Evolutionary conservation across 345 rosid species (phyloP).

Genomic region (Eucalyptus microcorys): DNA sequence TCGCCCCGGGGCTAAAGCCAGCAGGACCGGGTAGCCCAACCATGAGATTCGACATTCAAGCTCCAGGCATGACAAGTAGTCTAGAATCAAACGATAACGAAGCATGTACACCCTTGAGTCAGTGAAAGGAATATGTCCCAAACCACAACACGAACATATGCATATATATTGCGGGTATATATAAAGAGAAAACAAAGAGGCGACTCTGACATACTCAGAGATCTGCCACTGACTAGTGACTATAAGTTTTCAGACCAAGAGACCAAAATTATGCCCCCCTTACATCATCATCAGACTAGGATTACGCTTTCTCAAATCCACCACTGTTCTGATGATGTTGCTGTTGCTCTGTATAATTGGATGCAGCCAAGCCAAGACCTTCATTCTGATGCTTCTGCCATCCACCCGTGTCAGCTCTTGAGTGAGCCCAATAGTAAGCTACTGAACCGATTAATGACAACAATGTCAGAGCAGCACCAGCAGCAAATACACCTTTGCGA

Average conservation of each 20-base stretch:
- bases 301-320: slow-evolving; percentile 37
- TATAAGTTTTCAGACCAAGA: background rate
- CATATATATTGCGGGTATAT: background rate
- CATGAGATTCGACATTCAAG: background rate
- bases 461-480: slow-evolving; percentile 81
- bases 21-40: background rate
- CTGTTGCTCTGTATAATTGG: slow-evolving; percentile 25
- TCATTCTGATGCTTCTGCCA: slow-evolving; percentile 88
- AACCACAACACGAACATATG: background rate
- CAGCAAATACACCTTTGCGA: slow-evolving; percentile 89
- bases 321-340: slow-evolving; percentile 15
- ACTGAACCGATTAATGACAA: slow-evolving; percentile 53
- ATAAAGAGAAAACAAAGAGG: background rate
- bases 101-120: background rate
- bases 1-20: background rate
- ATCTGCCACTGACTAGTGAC: background rate
- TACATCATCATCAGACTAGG: background rate
- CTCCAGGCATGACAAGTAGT: background rate
- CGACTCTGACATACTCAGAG: background rate
- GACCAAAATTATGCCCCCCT: background rate
- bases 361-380: slow-evolving; percentile 49
- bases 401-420: slow-evolving; percentile 89
- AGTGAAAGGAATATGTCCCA: background rate
- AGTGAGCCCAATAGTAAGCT: slow-evolving; percentile 75
- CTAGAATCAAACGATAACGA: background rate